These are phyloP conservation scores for Cucumis hystrix DNA, from an alignment of 306 rosid species.

Conservation along the genomic window DNA sequence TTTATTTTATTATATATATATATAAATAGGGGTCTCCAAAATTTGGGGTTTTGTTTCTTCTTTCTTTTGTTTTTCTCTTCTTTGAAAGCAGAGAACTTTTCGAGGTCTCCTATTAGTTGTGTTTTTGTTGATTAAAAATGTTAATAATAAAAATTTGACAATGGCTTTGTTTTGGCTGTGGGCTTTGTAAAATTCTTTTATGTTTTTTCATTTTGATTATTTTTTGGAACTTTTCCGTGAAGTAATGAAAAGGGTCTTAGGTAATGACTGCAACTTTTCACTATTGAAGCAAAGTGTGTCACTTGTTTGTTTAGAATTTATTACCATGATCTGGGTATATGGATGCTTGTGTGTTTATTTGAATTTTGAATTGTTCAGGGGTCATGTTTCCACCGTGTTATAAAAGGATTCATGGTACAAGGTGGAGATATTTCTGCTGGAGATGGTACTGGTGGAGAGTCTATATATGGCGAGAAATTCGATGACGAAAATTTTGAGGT, in stretches of 20 bases:
- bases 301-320: background rate
- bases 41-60: background rate
- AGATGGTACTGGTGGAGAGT: conserved; percentile 89
- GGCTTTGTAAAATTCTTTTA: background rate
- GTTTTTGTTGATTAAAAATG: background rate
- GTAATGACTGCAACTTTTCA: background rate
- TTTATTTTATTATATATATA: background rate
- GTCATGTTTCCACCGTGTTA: conserved; percentile 58
- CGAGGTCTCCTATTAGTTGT: background rate
- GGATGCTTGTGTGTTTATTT: background rate
- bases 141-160: background rate
- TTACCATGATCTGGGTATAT: background rate
- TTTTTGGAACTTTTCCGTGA: background rate
- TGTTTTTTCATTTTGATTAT: background rate
- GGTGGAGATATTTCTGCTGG: conserved; percentile 93
- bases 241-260: background rate
- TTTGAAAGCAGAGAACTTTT: background rate
- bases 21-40: background rate
- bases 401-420: conserved; percentile 77
- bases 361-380: conserved; percentile 32
- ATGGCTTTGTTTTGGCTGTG: too few relatives aligned
- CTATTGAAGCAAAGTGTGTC: background rate
- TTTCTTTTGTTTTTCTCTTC: background rate
- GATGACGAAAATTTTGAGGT: conserved; percentile 76
- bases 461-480: conserved; percentile 69